Evolutionary conservation across 352 stramenopile genomes (phyloP), one percentile per base, ranked within the genome.

Genomic region (Plasmopara viticola): DNA sequence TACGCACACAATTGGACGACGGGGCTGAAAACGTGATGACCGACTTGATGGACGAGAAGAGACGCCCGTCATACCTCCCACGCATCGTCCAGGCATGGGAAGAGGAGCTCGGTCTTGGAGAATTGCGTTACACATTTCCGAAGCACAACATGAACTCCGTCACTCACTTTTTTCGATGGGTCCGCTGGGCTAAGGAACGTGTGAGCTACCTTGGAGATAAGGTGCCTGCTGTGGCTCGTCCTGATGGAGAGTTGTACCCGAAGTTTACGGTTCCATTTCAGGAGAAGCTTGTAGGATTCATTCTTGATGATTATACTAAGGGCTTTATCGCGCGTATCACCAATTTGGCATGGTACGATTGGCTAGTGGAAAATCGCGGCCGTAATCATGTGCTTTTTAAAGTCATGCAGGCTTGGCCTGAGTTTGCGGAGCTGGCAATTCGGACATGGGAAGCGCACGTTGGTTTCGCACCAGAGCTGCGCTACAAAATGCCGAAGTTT

Each of bases 141-240:
- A 93, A 93, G 61, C 51, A 51, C 13, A 48, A 62, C 14, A 57
- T 66, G 34, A 88, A 86, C 48, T 71, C 68, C 28, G 73, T 87
- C 28, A 83, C 75, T 14, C 70, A 86, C 46, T 90, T 83, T 45
- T 90, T 87, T 56, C 56, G 78, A 35, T 93, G 83, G 83, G 42
- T 90, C 46, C 80, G 80, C 17, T 93, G 83, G 83, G 79, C 70
- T 10, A 93, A 90, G 54, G 83, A 93, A 44, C 76, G 79, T 40
- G 68, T 90, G 8, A 76, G 60, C 20, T 86, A 74, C 49, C 53
- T 90, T 18, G 78, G 78, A 12, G 63, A 74, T 37, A 60, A 73
- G 10, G 75, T 64, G 29, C 78, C 83, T 17, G 53, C 56, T 12
- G 34, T 64, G 14, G 77, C 68, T 10, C 78, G 68, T 39, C 74